Evolutionary conservation across 2,329 filamentous ascomycete genomes (phyloP).

Genomic region (Neonectria punicea): DNA sequence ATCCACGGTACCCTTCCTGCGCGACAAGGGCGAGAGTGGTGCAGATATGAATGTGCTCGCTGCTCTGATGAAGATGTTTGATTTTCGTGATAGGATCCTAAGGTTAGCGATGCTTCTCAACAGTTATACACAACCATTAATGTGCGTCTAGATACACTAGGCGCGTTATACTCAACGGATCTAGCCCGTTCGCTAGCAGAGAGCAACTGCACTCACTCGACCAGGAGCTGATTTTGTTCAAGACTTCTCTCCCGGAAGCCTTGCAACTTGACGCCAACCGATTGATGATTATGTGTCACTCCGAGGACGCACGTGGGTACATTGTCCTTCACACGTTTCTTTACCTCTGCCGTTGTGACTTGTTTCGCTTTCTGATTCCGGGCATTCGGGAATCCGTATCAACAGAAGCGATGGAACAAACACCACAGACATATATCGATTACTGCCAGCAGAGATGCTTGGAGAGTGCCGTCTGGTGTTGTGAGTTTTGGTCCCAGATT

Average conservation of each 20-base stretch:
- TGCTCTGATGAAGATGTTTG: conserved; percentile 35
- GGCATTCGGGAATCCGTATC: conserved; percentile 39
- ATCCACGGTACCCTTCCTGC: conserved; percentile 33
- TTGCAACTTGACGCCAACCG: conserved; percentile 27
- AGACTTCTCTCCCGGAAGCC: conserved; percentile 33
- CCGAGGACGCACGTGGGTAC: conserved; percentile 35
- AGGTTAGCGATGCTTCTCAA: conserved; percentile 2
- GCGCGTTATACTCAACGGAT: conserved; percentile 30
- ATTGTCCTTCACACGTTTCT: conserved; percentile 30
- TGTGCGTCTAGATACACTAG: conserved; percentile 26
- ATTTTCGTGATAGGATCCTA: conserved; percentile 36
- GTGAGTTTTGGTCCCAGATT: conserved; percentile 32
- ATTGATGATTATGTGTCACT: conserved; percentile 41
- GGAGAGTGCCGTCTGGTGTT: conserved; percentile 6
- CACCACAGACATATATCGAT: conserved; percentile 27
- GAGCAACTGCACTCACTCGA: conserved; percentile 28
- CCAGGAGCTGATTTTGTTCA: conserved; percentile 32
- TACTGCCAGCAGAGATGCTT: conserved; percentile 34
- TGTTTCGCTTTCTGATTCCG: conserved; percentile 41
- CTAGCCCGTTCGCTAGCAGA: conserved; percentile 29
- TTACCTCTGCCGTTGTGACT: conserved; percentile 38
- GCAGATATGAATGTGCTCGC: conserved; percentile 33
- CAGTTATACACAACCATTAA: not conserved
- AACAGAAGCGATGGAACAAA: conserved; percentile 21
- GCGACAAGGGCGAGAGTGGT: not conserved